phyloP scores from a whole-genome alignment of 805 yeast species.

The Priceomyces melissophilus region DNA sequence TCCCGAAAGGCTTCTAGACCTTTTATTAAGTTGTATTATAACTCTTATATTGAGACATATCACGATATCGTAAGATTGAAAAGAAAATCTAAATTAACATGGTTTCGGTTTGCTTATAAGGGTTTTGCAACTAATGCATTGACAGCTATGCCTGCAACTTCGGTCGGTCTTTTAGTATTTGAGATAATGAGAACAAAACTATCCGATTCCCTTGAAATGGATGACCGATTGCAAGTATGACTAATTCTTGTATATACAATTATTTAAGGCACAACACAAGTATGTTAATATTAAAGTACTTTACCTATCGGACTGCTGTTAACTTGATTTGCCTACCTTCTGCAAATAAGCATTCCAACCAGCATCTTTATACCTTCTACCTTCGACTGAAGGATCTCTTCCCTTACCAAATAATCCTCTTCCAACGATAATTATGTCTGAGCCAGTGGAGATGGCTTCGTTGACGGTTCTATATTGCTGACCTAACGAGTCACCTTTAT shows the following conservation, averaged over 20 bases:
- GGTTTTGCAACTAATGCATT: slow-evolving; percentile 74
- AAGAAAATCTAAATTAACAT: slow-evolving; percentile 50
- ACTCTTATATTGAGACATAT: slow-evolving; percentile 75
- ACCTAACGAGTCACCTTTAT: slow-evolving; percentile 92
- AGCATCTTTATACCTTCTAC: slow-evolving; percentile 83
- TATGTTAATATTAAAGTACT: neutral
- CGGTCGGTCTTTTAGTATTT: slow-evolving; percentile 78
- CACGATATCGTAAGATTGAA: slow-evolving; percentile 55
- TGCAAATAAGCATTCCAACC: slow-evolving; percentile 90
- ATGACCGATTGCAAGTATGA: slow-evolving; percentile 9
- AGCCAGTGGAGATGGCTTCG: slow-evolving; percentile 79
- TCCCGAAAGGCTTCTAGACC: slow-evolving; percentile 24
- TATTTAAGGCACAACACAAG: neutral
- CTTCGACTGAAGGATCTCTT: slow-evolving; percentile 85
- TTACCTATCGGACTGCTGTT: neutral
- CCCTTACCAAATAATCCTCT: slow-evolving; percentile 95
- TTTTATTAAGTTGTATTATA: slow-evolving; percentile 54
- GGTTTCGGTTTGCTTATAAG: slow-evolving; percentile 68
- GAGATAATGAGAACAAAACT: slow-evolving; percentile 67
- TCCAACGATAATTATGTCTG: slow-evolving; percentile 97
- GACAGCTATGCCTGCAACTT: slow-evolving; percentile 82
- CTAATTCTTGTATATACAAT: slow-evolving; percentile 6
- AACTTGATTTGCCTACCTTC: slow-evolving; percentile 19
- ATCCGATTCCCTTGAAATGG: slow-evolving; percentile 28
- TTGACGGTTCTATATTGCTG: slow-evolving; percentile 94